Percentiles rank a stretch among this genome's conserved stretches.
Conservation (phyloP, 1,284 basidiomycete species). For the Microbotryum violaceum region DNA sequence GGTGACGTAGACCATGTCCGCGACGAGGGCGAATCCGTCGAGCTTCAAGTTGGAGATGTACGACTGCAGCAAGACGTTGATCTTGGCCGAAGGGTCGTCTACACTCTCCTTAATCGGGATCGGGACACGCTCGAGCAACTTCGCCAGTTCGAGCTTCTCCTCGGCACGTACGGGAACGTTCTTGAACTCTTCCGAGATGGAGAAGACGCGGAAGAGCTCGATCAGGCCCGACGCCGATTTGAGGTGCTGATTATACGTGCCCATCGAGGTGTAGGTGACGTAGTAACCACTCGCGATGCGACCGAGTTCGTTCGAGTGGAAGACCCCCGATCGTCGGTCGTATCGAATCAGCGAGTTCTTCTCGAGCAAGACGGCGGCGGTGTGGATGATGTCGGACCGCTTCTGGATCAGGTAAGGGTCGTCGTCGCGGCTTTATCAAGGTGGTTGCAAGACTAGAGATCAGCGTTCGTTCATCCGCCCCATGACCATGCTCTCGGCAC, state of each 20-base stretch:
- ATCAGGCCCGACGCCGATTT: conserved; percentile 65
- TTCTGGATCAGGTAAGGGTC: conserved; percentile 83
- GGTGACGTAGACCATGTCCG: conserved; percentile 72
- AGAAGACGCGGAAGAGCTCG: conserved; percentile 94
- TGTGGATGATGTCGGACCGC: conserved; percentile 76
- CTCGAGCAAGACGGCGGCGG: conserved; percentile 86
- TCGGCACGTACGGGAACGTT: conserved; percentile 65
- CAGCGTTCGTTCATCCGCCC: no score
- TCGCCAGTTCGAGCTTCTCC: conserved; percentile 69
- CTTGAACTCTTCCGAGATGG: conserved; percentile 95
- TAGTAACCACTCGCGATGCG: conserved; percentile 96
- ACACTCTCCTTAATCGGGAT: conserved; percentile 96
- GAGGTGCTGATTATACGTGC: conserved; percentile 91
- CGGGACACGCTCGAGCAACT: conserved; percentile 87
- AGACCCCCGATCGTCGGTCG: conserved; percentile 77
- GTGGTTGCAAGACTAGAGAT: neutral
- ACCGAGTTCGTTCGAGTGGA: conserved; percentile 86
- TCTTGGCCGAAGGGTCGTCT: conserved; percentile 93
- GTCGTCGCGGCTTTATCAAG: conserved; percentile 53
- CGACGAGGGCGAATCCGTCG: conserved; percentile 90
- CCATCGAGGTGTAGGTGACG: conserved; percentile 92
- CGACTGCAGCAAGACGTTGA: conserved; percentile 91
- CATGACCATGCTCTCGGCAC: neutral
- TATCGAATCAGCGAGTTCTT: conserved; percentile 93
- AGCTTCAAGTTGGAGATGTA: conserved; percentile 93